Conservation (phyloP, 345 rosid genomes). For the Ailanthus altissimus region DNA sequence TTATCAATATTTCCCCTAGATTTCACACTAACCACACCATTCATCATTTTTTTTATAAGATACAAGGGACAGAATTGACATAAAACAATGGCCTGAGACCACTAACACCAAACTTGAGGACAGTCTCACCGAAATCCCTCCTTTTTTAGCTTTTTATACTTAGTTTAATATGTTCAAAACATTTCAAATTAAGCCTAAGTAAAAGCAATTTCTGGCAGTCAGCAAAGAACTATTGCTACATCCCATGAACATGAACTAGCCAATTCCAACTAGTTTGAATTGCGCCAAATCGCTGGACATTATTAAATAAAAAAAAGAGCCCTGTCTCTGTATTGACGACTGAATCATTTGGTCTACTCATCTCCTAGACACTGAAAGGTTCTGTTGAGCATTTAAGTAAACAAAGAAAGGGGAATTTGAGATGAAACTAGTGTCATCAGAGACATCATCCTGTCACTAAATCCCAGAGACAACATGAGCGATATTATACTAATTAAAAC, state of each 20-base stretch:
- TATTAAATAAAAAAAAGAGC: too few relatives aligned
- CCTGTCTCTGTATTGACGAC: too few relatives aligned
- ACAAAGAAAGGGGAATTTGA: too few relatives aligned
- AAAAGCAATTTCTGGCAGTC: not conserved
- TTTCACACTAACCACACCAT: not conserved
- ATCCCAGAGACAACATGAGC: not conserved
- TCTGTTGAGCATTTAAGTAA: not conserved
- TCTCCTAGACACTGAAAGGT: too few relatives aligned
- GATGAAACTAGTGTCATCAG: not conserved
- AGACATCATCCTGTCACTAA: not conserved
- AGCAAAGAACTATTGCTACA: not conserved
- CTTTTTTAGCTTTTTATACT: not conserved
- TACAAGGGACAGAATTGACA: not conserved
- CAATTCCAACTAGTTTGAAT: not conserved
- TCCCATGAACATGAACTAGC: not conserved
- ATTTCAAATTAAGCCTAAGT: not conserved
- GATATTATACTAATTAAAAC: not conserved
- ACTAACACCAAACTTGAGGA: not conserved
- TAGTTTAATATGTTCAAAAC: not conserved
- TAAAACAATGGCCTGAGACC: not conserved
- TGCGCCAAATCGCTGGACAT: too few relatives aligned
- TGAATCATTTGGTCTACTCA: too few relatives aligned
- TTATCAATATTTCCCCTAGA: not conserved
- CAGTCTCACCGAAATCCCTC: not conserved
- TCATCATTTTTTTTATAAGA: not conserved